Evolutionary conservation across 2,329 filamentous ascomycete species (phyloP).

Genomic region (Fusarium palustre): DNA sequence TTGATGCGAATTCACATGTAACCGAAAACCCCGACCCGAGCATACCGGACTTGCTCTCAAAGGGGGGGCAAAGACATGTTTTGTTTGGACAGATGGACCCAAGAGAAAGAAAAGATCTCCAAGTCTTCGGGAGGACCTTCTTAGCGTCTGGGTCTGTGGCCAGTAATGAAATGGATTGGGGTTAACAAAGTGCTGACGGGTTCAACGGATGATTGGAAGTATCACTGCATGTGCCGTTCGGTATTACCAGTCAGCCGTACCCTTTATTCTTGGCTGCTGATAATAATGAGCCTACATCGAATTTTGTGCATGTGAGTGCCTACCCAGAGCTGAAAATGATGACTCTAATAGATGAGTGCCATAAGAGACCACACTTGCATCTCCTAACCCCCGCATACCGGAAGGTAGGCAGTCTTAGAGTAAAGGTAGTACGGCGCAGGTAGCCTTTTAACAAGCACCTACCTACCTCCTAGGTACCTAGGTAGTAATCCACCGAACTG

Average conservation of each 20-base stretch:
- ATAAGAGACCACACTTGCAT: background rate
- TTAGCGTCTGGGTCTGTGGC: constrained; percentile 12
- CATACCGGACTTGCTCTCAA: background rate
- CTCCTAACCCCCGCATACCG: background rate
- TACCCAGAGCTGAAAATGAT: constrained; percentile 16
- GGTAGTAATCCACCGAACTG: constrained; percentile 3
- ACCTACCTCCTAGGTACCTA: no score
- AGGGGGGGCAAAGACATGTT: constrained; percentile 3
- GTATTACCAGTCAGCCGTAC: constrained; percentile 7
- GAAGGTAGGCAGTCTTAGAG: background rate
- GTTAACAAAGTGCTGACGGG: constrained; percentile 36
- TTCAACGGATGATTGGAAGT: constrained; percentile 10
- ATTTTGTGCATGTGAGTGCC: constrained; percentile 22
- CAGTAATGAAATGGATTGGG: constrained; percentile 3
- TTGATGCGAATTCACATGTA: constrained; percentile 44
- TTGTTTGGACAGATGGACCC: constrained; percentile 18
- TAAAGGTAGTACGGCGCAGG: background rate
- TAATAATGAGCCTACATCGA: background rate
- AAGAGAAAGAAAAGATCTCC: constrained; percentile 14
- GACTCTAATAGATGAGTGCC: background rate
- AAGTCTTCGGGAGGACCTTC: constrained; percentile 15
- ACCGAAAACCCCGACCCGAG: constrained; percentile 38
- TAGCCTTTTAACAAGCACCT: background rate
- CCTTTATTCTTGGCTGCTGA: constrained; percentile 11
- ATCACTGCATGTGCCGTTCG: constrained; percentile 15